phyloP scores from a whole-genome alignment of 371 early-diverging fungal genomes.

The Lichtheimia hyalospora region DNA sequence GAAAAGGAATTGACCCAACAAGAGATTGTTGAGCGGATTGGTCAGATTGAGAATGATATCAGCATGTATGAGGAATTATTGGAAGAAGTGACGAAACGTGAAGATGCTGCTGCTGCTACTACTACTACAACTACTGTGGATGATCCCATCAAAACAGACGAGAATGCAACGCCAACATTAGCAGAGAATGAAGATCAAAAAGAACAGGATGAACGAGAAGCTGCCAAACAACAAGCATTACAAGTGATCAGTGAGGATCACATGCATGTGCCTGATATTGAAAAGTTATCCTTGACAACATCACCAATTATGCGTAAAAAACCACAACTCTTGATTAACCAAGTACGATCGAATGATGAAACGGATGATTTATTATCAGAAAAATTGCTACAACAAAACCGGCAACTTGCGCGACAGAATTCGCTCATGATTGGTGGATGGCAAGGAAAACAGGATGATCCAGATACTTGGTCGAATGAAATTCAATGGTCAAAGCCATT shows the following conservation, averaged over 20 bases:
- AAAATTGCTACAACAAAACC: conserved; percentile 63
- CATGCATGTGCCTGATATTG: conserved; percentile 19
- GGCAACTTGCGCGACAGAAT: conserved; percentile 50
- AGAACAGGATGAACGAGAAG: conserved; percentile 24
- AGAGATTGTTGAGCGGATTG: conserved; percentile 51
- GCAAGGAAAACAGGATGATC: conserved; percentile 30
- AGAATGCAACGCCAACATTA: conserved; percentile 1
- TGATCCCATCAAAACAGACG: not conserved
- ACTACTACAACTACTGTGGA: too few species aligned
- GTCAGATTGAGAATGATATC: conserved; percentile 51
- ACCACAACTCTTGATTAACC: conserved; percentile 46
- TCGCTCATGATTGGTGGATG: conserved; percentile 42
- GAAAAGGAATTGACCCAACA: conserved; percentile 37
- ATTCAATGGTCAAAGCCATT: conserved; percentile 40
- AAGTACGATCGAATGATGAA: conserved; percentile 37
- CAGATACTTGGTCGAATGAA: conserved; percentile 42
- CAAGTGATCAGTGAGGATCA: conserved; percentile 38
- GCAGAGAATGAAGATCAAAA: conserved; percentile 22
- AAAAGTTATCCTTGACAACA: conserved; percentile 21
- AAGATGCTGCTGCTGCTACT: conserved; percentile 9
- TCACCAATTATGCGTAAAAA: conserved; percentile 40
- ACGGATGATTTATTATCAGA: conserved; percentile 45
- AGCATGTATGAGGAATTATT: conserved; percentile 47
- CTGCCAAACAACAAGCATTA: conserved; percentile 40
- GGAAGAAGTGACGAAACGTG: conserved; percentile 23